phyloP scores from a whole-genome alignment of 2,329 filamentous ascomycete species.

The Claviceps humidiphila region DNA sequence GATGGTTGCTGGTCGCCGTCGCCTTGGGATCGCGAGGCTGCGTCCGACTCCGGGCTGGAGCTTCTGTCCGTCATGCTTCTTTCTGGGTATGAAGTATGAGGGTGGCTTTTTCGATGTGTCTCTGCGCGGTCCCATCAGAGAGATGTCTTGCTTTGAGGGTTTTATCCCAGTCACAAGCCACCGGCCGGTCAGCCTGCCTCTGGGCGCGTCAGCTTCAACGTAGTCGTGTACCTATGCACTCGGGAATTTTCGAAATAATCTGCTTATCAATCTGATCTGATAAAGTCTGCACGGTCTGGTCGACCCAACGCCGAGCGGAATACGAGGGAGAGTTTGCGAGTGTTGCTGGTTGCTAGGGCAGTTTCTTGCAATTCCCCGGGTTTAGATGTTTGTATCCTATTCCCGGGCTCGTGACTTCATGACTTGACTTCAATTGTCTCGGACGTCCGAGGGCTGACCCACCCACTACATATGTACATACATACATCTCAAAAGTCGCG shows the following conservation, averaged over 20 bases:
- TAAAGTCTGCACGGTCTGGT: constrained; percentile 12
- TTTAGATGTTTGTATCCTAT: no score
- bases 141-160: background rate
- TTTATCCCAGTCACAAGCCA: constrained; percentile 7
- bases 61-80: constrained; percentile 19
- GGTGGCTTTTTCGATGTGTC: background rate
- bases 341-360: no score
- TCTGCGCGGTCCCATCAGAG: background rate
- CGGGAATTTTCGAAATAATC: no score
- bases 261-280: constrained; percentile 30
- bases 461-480: no score
- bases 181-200: no score
- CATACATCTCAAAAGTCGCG: no score
- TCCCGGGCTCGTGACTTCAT: no score
- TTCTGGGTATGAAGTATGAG: background rate
- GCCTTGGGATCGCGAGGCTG: constrained; percentile 14
- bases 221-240: no score
- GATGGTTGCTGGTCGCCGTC: constrained; percentile 24
- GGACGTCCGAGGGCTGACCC: no score
- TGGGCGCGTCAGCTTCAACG: no score
- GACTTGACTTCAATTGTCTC: no score
- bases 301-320: constrained; percentile 18
- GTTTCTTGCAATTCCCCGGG: no score
- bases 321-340: constrained; percentile 12
- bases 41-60: constrained; percentile 25